Percentiles rank a stretch among this genome's conserved stretches.
phyloP scores from a whole-genome alignment of 176 grass and related monocot genomes.

The Musa troglodytarum region DNA sequence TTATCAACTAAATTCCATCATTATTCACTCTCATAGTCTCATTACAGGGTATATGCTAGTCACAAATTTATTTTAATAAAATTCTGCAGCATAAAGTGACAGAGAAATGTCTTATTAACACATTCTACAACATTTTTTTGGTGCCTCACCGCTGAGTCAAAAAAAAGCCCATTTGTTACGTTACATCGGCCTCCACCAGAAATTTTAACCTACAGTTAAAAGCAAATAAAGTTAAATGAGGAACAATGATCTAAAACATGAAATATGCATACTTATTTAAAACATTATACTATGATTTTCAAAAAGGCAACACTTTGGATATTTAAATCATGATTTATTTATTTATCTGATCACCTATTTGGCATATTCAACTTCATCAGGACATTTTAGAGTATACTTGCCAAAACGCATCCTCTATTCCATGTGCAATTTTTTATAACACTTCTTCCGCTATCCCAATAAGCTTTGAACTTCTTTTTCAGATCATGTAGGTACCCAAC shows the following conservation, averaged over 20 bases:
- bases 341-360: neutral
- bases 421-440: neutral
- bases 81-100: neutral
- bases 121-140: neutral
- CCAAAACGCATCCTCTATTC: neutral
- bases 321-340: neutral
- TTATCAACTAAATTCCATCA: neutral
- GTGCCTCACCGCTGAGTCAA: conserved; percentile 39
- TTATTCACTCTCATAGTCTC: neutral
- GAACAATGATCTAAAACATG: neutral
- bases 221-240: neutral
- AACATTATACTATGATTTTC: neutral
- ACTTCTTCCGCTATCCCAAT: neutral
- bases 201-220: conserved; percentile 51
- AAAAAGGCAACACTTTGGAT: neutral
- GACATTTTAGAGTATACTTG: neutral
- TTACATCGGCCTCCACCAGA: conserved; percentile 94
- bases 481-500: neutral
- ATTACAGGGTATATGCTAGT: too few relatives aligned
- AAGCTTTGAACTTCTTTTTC: neutral
- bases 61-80: too few relatives aligned
- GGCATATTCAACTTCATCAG: neutral
- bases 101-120: neutral
- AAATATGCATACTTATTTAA: neutral
- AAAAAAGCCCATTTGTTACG: conserved; percentile 79